These are phyloP conservation scores for Ustilago vetiveriae DNA, from an alignment of 1,284 basidiomycete genomes.

Conservation along the genomic window DNA sequence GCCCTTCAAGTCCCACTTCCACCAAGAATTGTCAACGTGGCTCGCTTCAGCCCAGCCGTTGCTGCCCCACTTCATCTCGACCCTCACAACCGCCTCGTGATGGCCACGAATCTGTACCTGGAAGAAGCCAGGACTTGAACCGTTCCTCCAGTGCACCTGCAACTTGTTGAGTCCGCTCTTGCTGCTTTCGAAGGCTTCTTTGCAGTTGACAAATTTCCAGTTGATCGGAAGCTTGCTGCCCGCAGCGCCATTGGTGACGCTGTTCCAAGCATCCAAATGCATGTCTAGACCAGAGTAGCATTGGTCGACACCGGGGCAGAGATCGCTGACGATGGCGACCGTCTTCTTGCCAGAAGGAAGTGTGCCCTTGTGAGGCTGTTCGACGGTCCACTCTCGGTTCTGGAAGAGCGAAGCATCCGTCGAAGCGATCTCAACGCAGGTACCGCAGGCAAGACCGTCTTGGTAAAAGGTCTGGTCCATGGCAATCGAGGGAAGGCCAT, in stretches of 20 bases:
- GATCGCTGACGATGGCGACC: constrained; percentile 39
- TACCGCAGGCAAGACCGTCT: constrained; percentile 42
- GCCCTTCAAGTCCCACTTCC: constrained; percentile 16
- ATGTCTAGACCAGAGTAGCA: constrained; percentile 47
- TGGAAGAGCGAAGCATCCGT: constrained; percentile 29
- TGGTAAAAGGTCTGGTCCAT: constrained; percentile 46
- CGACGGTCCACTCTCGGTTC: constrained; percentile 29
- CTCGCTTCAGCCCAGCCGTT: constrained; percentile 11
- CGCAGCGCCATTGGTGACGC: constrained; percentile 19
- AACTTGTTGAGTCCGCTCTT: constrained; percentile 21
- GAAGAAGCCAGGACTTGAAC: constrained; percentile 31
- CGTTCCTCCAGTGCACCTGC: constrained; percentile 35
- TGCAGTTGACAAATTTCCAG: constrained; percentile 44
- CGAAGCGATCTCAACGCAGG: constrained; percentile 39
- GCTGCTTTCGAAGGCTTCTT: constrained; percentile 15
- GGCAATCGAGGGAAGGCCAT: constrained; percentile 30
- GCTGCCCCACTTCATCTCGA: constrained; percentile 20
- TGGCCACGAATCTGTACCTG: constrained; percentile 34
- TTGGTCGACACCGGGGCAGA: constrained; percentile 40
- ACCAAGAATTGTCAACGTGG: constrained; percentile 24
- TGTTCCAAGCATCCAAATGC: constrained; percentile 44
- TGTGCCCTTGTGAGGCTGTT: constrained; percentile 12
- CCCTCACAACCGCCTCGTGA: constrained; percentile 32
- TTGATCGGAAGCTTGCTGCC: constrained; percentile 35
- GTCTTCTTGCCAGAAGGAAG: constrained; percentile 25